Evolutionary conservation across 768 basidiomycete species (phyloP), one percentile per base, ranked within the genome.

Genomic region (Cystofilobasidium bisporidii): DNA sequence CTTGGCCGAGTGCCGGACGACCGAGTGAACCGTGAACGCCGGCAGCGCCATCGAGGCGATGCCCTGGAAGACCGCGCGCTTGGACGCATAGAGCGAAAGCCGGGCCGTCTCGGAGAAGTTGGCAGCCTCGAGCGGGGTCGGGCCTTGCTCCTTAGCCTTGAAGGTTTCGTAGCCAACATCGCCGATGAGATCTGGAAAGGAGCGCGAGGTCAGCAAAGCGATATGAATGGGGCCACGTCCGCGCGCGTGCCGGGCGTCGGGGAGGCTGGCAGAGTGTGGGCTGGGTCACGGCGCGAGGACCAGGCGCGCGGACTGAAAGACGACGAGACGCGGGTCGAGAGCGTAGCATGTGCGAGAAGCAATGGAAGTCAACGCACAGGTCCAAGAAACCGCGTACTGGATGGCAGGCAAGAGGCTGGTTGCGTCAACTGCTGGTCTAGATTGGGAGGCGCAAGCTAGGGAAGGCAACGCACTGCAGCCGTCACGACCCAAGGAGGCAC

Each of bases 161-260:
- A 77, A 78, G 1, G 76, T 78, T 53, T 76, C 76, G 70, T 73
- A 78, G n/a, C 73, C 71, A 32, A 78, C 77, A 65, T 78, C 77
- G 57, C 76, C 77, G 43, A 76, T 71, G 20, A 78, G 71, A 55
- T 67, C 59, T 60, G 36, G 10, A 1, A 26, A 17, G 36, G 26
- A 18, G 14, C 53, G 53, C 11, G 53, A 24, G 26, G 53, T n/a
- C 14, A 28, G 41, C 41, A n/a, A n/a, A n/a, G n/a, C n/a, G n/a
- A n/a, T n/a, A n/a, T n/a, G n/a, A n/a, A n/a, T n/a, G n/a, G n/a
- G n/a, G n/a, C n/a, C n/a, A n/a, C n/a, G n/a, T n/a, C n/a, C n/a
- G n/a, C n/a, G n/a, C n/a, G n/a, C n/a, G n/a, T n/a, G n/a, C n/a
- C n/a, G n/a, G n/a, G n/a, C n/a, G n/a, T n/a, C n/a, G n/a, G n/a